Base-by-base conservation (phyloP, 345 rosid species). In the Lenwebbia sp. region DNA sequence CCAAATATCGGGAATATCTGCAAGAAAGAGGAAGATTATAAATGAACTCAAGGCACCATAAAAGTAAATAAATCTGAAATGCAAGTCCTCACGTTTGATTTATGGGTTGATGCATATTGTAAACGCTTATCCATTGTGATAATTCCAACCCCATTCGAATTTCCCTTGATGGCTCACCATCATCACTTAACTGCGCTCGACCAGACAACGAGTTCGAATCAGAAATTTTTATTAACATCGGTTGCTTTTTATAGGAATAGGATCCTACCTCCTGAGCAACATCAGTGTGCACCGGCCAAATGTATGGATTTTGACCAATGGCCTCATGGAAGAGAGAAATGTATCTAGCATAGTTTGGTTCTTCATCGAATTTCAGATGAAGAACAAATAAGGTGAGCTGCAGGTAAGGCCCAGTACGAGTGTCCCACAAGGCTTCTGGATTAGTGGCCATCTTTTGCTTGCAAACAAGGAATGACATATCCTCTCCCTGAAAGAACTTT, bases 1-100 rank as follows among this genome's bases (percentile, higher is more conserved):
- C 91, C 82, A 96, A 98, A 82, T 95, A 95, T 82, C 93, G 95
- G 89, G 94, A 98, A 90, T 94, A 95, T 86, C 98, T 95, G 47
- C 60, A 33, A 62, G 53, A 40, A 40, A 53, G 25, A 81, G 11
- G 13, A 30, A 65, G 54, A 51, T 60, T 50, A 60, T 41, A 44
- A 50, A 62, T 47, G 11, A 62, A 54, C 17, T 82, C 25, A 52
- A 51, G 54, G 57, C 15, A 54, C 56, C 47, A 30, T 52, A 82
- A 52, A 15, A 51, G 53, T 19, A 50, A 52, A 40, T 25, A n/a
- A 51, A 3, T 49, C 10, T 13, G 55, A 82, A 58, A 84, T 54
- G 65, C 50, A 17, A 84, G n/a, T 84, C 75, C 22, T 62, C 75
- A 78, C 84, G 56, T 85, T 26, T 85, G 87, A 28, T 81, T 85